Base-by-base conservation (phyloP, 2,329 filamentous ascomycete species). In the Truncatella angustata region DNA sequence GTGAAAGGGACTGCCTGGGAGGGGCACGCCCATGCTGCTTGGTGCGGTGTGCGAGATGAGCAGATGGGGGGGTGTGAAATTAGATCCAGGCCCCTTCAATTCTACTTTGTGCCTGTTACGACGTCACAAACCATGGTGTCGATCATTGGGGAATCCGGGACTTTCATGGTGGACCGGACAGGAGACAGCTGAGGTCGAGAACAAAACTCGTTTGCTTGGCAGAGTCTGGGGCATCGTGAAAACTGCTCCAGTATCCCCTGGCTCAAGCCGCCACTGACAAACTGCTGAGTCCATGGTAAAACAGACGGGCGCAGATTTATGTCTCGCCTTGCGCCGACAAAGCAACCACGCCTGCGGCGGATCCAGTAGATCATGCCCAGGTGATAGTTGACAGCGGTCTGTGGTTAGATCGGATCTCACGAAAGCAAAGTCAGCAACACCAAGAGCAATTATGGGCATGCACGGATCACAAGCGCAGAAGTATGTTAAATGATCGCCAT, bases 71-170 rank as follows among this genome's bases (percentile, higher is more conserved):
- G 43, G 43, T 28, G 43, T 46, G 26, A n/a, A 28, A 32, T 34
- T 46, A 46, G 26, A 16, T 46, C n/a, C n/a, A 26, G 43, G 43
- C 43, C 43, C 43, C 43, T 46, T 46, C 43, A 46, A 34, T 46
- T 46, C 24, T 4, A 20, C 28, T 46, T 20, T 24, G 24, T 46
- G n/a, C 28, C n/a, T 35, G 43, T 46, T 46, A 46, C 43, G 26
- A 46, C 43, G 43, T 46, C 43, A 46, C 26, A 23, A 46, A 32
- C 43, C 43, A 26, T 16, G 28, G 26, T 20, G 43, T 21, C 43
- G 43, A 46, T 46, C 43, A 46, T 46, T 46, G 43, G 43, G 43
- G 43, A 26, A 21, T 18, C 26, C 43, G 43, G 43, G 16, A 32
- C 18, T 21, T 32, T n/a, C 43, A 35, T 14, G 32, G n/a, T n/a